These are phyloP conservation scores for Hanseniaspora hatyaiensis DNA, from an alignment of 805 yeast species.

Conservation along the genomic window DNA sequence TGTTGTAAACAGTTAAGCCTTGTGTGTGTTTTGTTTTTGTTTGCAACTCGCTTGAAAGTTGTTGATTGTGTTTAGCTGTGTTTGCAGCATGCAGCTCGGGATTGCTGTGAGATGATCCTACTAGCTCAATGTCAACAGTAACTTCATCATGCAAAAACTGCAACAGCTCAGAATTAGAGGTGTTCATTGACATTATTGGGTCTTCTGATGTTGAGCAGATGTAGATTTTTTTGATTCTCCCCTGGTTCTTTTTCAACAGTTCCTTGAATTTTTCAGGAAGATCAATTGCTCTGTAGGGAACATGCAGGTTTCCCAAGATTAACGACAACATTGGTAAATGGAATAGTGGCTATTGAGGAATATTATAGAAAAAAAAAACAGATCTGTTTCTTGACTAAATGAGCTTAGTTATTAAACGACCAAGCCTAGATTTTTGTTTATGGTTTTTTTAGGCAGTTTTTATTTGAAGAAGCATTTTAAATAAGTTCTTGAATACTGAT, in stretches of 20 bases:
- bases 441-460: too few species aligned
- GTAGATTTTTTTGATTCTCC: slow-evolving; percentile 15
- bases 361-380: too few species aligned
- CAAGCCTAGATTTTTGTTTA: too few species aligned
- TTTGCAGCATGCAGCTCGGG: background rate
- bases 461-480: background rate
- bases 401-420: too few species aligned
- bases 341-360: too few species aligned
- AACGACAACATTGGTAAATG: slow-evolving; percentile 67
- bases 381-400: too few species aligned
- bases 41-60: background rate
- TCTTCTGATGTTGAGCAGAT: slow-evolving; percentile 13
- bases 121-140: slow-evolving; percentile 5
- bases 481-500: background rate
- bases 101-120: background rate
- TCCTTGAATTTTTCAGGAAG: slow-evolving; percentile 50
- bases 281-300: slow-evolving; percentile 73
- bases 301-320: slow-evolving; percentile 80
- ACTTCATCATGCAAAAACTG: slow-evolving; percentile 7
- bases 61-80: background rate
- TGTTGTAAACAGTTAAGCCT: background rate
- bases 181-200: background rate
- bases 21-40: background rate
- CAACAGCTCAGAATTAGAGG: background rate
- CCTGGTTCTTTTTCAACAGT: slow-evolving; percentile 28